These are phyloP conservation scores for Borovskyia barvae DNA, from an alignment of 208 protist species.

Conservation along the genomic window DNA sequence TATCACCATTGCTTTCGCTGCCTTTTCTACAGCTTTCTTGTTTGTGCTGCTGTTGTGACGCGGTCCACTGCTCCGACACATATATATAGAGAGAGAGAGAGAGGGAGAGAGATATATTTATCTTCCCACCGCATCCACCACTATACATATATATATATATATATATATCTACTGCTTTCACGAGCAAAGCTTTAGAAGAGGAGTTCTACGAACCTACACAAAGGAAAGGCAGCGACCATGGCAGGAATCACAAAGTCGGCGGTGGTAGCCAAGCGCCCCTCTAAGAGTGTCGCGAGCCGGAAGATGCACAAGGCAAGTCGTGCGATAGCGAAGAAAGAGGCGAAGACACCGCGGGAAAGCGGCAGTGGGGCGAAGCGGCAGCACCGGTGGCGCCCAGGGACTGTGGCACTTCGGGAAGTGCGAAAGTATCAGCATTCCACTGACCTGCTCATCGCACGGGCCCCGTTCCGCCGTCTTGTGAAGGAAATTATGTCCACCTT, in stretches of 20 bases:
- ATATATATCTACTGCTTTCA: no score
- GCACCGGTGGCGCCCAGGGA: constrained; percentile 98
- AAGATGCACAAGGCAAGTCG: constrained; percentile 72
- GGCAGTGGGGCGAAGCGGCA: constrained; percentile 92
- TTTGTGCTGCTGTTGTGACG: no score
- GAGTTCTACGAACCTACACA: no score
- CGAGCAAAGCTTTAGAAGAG: no score
- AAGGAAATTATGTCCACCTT: constrained; percentile 97
- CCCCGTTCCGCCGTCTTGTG: constrained; percentile 99
- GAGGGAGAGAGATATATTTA: no score
- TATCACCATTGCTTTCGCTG: no score
- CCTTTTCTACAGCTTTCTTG: no score
- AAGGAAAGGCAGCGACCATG: no score
- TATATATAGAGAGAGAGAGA: no score
- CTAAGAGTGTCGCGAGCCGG: constrained; percentile 76
- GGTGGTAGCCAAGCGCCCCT: constrained; percentile 56
- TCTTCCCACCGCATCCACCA: no score
- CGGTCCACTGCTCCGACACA: no score
- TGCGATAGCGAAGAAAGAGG: constrained; percentile 71
- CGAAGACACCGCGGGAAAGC: constrained; percentile 2
- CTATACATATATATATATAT: no score
- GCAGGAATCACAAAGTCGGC: constrained; percentile 52
- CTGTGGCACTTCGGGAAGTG: constrained; percentile 99
- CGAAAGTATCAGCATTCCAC: constrained; percentile 98
- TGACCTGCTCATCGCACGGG: constrained; percentile 98